Evolutionary conservation across 306 rosid genomes (phyloP), one percentile per base, ranked within the genome.

Genomic region (Prosopis cineraria): DNA sequence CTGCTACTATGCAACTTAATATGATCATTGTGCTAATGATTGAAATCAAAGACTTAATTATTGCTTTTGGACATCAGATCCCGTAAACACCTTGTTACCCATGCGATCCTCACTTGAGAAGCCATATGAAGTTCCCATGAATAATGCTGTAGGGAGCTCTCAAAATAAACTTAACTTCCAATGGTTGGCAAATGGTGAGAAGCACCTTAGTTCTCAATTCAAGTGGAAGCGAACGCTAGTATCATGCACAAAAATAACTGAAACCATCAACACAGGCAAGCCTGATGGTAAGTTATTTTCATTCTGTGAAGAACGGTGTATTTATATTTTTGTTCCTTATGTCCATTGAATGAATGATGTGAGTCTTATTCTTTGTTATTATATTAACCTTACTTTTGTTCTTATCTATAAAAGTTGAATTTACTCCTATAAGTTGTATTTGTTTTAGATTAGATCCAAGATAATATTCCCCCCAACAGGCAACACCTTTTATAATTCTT

Each of bases 201-300:
- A 84, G 87, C 84, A 70, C 73, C 44, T 78, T 43, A 73, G 68
- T 79, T 81, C 79, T 70, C 73, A 73, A 36, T 77, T 63, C 74
- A 89, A 65, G 85, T 83, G 76, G 79, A 93, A 79, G 81, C 87
- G 75, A 60, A 62, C 84, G 24, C 70, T 63, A 48, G 82, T 89
- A 40, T 81, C 89, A 39, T 89, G 94, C 84, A 78, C 80, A 73
- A 90, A 96, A 83, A 45, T 91, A 73, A 78, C 92, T 19, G 98
- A 93, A 62, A 81, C 89, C 69, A 43, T 82, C 68, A 85, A 81
- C 78, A 65, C 82, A 70, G 72, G 83, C 47, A 86, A 86, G 36
- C 85, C 93, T 53, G 84, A 85, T 36, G 97, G 99, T 96, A 72
- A 71, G 89, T 48, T 80, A 40, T 74, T 58, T 70, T 58, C 68